phyloP scores from a whole-genome alignment of 2,329 filamentous ascomycete genomes.

The Botrytis fabae region DNA sequence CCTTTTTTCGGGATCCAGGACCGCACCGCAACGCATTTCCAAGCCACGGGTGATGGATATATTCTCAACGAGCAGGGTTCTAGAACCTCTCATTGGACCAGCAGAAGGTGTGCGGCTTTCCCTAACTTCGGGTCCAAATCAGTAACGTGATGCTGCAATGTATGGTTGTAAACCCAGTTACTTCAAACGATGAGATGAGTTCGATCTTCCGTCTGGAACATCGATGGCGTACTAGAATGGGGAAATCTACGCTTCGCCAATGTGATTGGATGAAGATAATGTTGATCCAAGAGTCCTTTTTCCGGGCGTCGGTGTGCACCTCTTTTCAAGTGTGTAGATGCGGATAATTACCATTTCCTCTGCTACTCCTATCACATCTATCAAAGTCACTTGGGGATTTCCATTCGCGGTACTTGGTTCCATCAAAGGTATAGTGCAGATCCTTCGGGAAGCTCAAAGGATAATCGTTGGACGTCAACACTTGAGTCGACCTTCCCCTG shows the following conservation, averaged over 20 bases:
- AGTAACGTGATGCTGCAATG: conserved; percentile 39
- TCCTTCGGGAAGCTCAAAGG: conserved; percentile 17
- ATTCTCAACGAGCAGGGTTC: conserved; percentile 29
- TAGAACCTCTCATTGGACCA: conserved; percentile 34
- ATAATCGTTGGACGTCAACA: conserved; percentile 13
- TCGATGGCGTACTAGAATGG: conserved; percentile 9
- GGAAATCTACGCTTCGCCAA: neutral
- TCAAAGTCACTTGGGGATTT: conserved; percentile 25
- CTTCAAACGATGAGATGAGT: neutral
- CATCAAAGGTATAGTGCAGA: conserved; percentile 1
- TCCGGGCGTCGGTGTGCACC: neutral
- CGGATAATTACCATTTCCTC: neutral
- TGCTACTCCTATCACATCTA: conserved; percentile 31
- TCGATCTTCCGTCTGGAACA: neutral
- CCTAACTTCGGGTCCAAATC: conserved; percentile 29
- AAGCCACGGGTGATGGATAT: conserved; percentile 5
- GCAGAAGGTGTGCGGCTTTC: conserved; percentile 23
- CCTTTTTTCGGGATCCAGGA: conserved; percentile 19
- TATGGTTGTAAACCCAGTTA: conserved; percentile 31
- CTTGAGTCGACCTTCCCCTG: conserved; percentile 9
- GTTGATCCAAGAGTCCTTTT: conserved; percentile 4
- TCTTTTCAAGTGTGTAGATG: neutral
- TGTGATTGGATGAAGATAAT: neutral
- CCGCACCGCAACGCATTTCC: neutral
- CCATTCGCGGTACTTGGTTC: conserved; percentile 32